Percentiles rank a stretch among this genome's conserved stretches.
Evolutionary conservation across 2,329 filamentous ascomycete species (phyloP).

Genomic region (Pseudocercospora pini-densiflorae): DNA sequence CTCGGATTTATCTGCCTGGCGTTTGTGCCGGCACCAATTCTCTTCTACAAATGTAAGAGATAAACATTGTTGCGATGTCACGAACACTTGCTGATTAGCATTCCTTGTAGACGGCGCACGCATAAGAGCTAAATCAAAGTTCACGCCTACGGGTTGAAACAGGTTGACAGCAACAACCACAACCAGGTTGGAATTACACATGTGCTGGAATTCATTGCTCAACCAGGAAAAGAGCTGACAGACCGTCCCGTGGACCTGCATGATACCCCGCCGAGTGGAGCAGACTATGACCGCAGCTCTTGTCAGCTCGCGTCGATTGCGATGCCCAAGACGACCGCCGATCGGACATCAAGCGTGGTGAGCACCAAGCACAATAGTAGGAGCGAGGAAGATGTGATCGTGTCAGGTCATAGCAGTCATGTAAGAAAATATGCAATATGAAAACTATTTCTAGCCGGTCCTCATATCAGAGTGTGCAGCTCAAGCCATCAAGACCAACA

Average conservation of each 20-base stretch:
- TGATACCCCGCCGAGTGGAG: conserved; percentile 6
- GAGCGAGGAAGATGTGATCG: neutral
- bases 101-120: neutral
- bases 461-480: neutral
- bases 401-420: neutral
- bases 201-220: conserved; percentile 1
- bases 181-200: conserved; percentile 1
- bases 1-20: conserved; percentile 40
- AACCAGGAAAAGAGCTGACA: conserved; percentile 3
- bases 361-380: neutral
- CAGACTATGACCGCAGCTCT: neutral
- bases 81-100: neutral
- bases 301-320: neutral
- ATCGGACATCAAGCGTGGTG: neutral
- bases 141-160: conserved; percentile 2
- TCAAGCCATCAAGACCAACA: neutral
- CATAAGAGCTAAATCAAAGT: conserved; percentile 4
- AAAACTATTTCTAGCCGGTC: conserved; percentile 3
- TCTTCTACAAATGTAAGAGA: conserved; percentile 33
- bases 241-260: neutral
- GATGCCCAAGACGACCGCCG: neutral
- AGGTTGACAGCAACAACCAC: neutral
- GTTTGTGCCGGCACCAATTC: conserved; percentile 33
- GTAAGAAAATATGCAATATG: neutral
- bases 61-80: neutral